Evolutionary conservation across 495 filamentous ascomycete genomes (phyloP), one percentile per base, ranked within the genome.

Genomic region (Penicillium parvum): DNA sequence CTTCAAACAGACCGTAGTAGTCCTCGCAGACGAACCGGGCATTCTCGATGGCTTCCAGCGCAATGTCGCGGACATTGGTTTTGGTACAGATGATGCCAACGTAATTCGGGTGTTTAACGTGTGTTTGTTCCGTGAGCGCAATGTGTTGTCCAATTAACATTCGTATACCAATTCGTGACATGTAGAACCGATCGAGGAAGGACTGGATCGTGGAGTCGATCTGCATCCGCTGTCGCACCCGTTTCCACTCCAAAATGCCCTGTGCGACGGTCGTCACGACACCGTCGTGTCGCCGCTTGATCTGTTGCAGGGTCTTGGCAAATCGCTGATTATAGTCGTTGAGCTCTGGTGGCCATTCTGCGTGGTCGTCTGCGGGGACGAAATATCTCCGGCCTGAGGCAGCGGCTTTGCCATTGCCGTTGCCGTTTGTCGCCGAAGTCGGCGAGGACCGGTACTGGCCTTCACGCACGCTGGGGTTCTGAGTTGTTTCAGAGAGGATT

Each of bases 121-220:
- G 82, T 42, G 82, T 85, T 72, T 95, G 89, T 57, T 96, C 90
- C 14, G 90, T 95, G 39, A 98, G 74, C 45, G 92, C 94, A 44
- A 98, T 92, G 66, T 98, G 92, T 63, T 98, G 92, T 21, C 92
- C 92, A 40, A 98, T 96, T 10, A 98, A 78, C 92, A 98, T 98
- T 47, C 92, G 87, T 40, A 98, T 98, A 49, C 92, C 92, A 49
- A 98, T 98, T n/a, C 92, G 89, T 23, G 89, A 96, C 92, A 98
- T 98, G 72, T 98, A 98, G 61, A 98, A 98, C 37, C 92, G 86
- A 68, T 98, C 92, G 42, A 98, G 81, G 69, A 98, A 98, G 37
- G 84, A 79, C 60, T 98, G 92, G 37, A 98, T 95, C 40, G 88
- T 92, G 42, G 88, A 83, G 68, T 97, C 92, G 58, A 98, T 98